These are phyloP conservation scores for Ophiosphaerella herpotricha DNA, from an alignment of 2,329 filamentous ascomycete species.

Conservation along the genomic window DNA sequence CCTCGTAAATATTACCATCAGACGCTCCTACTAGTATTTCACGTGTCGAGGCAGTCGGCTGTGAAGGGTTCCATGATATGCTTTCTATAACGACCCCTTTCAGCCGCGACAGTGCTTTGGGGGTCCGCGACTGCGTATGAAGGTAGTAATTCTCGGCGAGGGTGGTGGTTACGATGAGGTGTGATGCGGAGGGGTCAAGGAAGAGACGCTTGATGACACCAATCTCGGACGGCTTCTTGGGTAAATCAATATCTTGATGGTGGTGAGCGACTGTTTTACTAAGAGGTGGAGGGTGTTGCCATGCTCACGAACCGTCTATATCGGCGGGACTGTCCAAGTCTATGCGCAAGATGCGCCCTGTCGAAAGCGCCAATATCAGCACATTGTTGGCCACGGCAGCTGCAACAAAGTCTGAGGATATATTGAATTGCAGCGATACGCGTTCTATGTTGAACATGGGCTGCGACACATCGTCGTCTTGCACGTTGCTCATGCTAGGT, in stretches of 20 bases:
- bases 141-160: constrained; percentile 97
- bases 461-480: constrained; percentile 63
- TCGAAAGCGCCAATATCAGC: constrained; percentile 86
- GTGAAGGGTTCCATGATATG: constrained; percentile 90
- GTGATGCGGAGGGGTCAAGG: constrained; percentile 93
- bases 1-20: constrained; percentile 95
- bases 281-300: not conserved
- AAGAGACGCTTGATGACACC: constrained; percentile 96
- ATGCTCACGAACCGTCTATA: constrained; percentile 67
- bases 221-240: constrained; percentile 87
- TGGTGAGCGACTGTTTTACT: constrained; percentile 12
- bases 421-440: constrained; percentile 90
- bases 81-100: constrained; percentile 88
- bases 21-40: constrained; percentile 90
- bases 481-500: constrained; percentile 66
- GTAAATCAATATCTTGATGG: constrained; percentile 84
- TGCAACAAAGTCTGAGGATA: constrained; percentile 93
- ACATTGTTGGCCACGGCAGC: constrained; percentile 98
- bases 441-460: constrained; percentile 95
- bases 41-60: constrained; percentile 89
- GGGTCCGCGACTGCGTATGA: constrained; percentile 89
- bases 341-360: constrained; percentile 89
- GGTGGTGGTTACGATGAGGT: constrained; percentile 88
- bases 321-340: constrained; percentile 92
- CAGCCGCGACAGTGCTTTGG: constrained; percentile 77